Evolutionary conservation across 768 basidiomycete species (phyloP), one percentile per base, ranked within the genome.

Genomic region (Tricholoma sp.): DNA sequence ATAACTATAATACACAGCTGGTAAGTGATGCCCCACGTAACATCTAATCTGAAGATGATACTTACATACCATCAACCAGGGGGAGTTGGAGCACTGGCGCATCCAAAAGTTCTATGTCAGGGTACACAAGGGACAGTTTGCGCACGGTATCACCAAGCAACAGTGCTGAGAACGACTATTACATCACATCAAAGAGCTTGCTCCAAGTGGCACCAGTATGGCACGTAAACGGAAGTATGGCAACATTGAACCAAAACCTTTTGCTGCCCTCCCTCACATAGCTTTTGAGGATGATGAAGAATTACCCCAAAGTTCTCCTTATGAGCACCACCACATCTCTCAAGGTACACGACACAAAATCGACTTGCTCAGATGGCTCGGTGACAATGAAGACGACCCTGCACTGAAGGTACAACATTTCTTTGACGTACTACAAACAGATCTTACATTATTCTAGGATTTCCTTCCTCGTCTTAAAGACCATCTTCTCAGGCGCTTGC

Each of bases 41-140:
- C 16, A 4, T 24, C n/a, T 50, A 6, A 29, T 60, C 29, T 18
- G 18, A 18, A 41, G 1, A 51, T 43, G 18, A 7, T 34, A 9
- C 32, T 34, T 34, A 34, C 32, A 34, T 27, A 27, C 24, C 24
- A 27, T 27, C 24, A 27, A 27, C 24, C 32, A 34, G 29, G 3
- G n/a, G n/a, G n/a, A n/a, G n/a, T n/a, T n/a, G n/a, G 69, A 76
- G 54, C 78, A 79, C 54, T 59, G 57, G 0, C 49, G 54, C 0
- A 68, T 70, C 8, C 78, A 79, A 59, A 51, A 41, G 0, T 71
- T 70, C 43, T 78, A 74, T 50, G 54, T 61, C 27, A 1, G 0
- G 34, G 61, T 0, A 65, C 69, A 7, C 69, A 72, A 62, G 70
- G 73, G 59, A 32, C 51, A 60, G 4, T 41, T 52, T n/a, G 61